Percentiles rank a stretch among this genome's conserved stretches.
phyloP scores from a whole-genome alignment of 148 eudicot genomes.

The Cornus kousa region DNA sequence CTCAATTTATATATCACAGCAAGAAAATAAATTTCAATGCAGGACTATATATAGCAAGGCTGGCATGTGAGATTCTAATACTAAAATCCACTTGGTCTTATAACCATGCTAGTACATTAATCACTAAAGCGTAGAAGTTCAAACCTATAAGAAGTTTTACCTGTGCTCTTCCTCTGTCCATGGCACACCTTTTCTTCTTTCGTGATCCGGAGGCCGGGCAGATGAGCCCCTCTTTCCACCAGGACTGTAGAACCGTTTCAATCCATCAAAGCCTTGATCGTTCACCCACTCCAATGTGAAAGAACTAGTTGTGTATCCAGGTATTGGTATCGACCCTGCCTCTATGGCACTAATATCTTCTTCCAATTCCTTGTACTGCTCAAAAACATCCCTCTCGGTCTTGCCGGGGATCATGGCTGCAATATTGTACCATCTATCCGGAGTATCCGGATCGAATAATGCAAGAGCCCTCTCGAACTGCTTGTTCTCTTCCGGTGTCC shows the following conservation, averaged over 20 bases:
- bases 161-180: slow-evolving; percentile 64
- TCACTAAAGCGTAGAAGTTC: not conserved
- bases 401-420: slow-evolving; percentile 55
- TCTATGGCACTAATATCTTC: slow-evolving; percentile 56
- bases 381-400: slow-evolving; percentile 47
- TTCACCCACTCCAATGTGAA: slow-evolving; percentile 48
- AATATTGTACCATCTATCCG: slow-evolving; percentile 57
- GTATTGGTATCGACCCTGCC: slow-evolving; percentile 46
- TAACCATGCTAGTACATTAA: too few relatives aligned
- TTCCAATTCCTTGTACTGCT: slow-evolving; percentile 47
- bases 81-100: too few relatives aligned
- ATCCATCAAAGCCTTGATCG: slow-evolving; percentile 25
- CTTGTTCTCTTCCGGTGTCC: slow-evolving; percentile 57
- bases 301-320: slow-evolving; percentile 33
- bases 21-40: too few relatives aligned
- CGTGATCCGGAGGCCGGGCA: slow-evolving; percentile 40
- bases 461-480: slow-evolving; percentile 52
- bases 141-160: slow-evolving; percentile 1
- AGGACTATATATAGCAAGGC: too few relatives aligned
- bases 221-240: slow-evolving; percentile 26
- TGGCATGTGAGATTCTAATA: too few relatives aligned
- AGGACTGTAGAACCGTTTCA: slow-evolving; percentile 29
- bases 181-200: slow-evolving; percentile 55
- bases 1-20: too few relatives aligned
- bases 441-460: slow-evolving; percentile 45